phyloP scores from a whole-genome alignment of 202 grass and related monocot species.

The Brachypodium distachyon region DNA sequence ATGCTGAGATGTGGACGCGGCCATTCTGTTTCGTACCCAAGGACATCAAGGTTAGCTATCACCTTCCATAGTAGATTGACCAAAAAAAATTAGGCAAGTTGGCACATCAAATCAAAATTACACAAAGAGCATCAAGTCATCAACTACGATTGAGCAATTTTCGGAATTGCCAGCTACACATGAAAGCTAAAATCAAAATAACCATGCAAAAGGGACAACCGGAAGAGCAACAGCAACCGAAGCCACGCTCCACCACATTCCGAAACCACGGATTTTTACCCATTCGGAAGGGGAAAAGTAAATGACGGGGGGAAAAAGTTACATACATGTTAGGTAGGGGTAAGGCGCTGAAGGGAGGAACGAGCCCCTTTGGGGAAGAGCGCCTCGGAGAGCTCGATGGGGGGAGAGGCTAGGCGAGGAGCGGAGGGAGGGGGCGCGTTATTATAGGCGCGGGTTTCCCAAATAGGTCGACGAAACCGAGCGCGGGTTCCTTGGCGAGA shows the following conservation, averaged over 20 bases:
- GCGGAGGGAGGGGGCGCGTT: not conserved
- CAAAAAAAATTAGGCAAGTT: not conserved
- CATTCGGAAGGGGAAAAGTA: not conserved
- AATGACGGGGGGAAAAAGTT: not conserved
- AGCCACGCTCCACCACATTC: not conserved
- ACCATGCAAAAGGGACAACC: not conserved
- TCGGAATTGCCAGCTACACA: not conserved
- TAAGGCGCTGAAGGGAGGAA: not conserved
- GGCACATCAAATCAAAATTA: not conserved
- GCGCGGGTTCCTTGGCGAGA: slow-evolving; percentile 9
- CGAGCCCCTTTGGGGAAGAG: not conserved
- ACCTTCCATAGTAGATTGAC: not conserved
- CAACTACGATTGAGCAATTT: not conserved
- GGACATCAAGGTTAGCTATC: not conserved
- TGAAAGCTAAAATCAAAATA: not conserved
- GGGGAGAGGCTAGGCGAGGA: too few relatives aligned
- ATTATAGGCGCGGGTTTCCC: not conserved
- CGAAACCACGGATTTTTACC: not conserved
- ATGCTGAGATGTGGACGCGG: slow-evolving; percentile 44
- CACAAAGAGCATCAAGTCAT: not conserved
- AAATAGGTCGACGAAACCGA: not conserved
- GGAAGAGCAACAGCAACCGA: not conserved
- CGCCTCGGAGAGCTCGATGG: not conserved
- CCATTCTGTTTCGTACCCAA: slow-evolving; percentile 46
- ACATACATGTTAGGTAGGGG: slow-evolving; percentile 14